Evolutionary conservation across 2,329 filamentous ascomycete species (phyloP), one percentile per base, ranked within the genome.

Genomic region (Passalora sequoiae): DNA sequence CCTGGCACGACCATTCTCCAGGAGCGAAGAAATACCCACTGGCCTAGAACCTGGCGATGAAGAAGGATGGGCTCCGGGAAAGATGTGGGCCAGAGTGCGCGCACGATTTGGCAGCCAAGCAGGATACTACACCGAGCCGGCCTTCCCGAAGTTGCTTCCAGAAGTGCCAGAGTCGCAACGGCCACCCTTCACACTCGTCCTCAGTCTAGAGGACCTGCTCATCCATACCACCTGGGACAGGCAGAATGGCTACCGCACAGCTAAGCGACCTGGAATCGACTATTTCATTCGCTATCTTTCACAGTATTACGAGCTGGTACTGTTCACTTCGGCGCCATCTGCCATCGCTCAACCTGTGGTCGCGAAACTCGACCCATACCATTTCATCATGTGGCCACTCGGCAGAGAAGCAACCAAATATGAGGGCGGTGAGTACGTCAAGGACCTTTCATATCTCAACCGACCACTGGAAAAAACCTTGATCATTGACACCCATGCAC

Each of bases 391-490:
- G 71, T 97, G 89, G 85, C 89, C 89, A 1, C 73, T 98, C 36
- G 97, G 87, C 74, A 80, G 92, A 43, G 92, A 98, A 68, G 92
- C 91, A n/a, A 97, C 92, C 47, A 86, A 89, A 60, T 98, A 95
- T 66, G 85, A 96, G 69, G 85, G 94, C 53, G 92, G 92, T 53
- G 86, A 96, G 69, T 89, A 97, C 60, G 79, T 98, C 69, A 98
- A 98, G 87, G 92, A 98, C 63, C 80, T 98, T n/a, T 89, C 89
- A 2, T 97, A 95, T 69, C 80, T 98, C 37, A 98, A 98, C 73
- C 86, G 92, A 46, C 89, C 95, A 61, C 77, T 96, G 24, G 92
- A 86, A 54, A 97, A 97, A 71, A 88, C 94, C 37, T 88, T 98
- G 63, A 82, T 98, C 57, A 78, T 98, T 60, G 92, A 98, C 65